These are phyloP conservation scores for Wilcoxina mikolae DNA, from an alignment of 495 filamentous ascomycete genomes.

Conservation along the genomic window DNA sequence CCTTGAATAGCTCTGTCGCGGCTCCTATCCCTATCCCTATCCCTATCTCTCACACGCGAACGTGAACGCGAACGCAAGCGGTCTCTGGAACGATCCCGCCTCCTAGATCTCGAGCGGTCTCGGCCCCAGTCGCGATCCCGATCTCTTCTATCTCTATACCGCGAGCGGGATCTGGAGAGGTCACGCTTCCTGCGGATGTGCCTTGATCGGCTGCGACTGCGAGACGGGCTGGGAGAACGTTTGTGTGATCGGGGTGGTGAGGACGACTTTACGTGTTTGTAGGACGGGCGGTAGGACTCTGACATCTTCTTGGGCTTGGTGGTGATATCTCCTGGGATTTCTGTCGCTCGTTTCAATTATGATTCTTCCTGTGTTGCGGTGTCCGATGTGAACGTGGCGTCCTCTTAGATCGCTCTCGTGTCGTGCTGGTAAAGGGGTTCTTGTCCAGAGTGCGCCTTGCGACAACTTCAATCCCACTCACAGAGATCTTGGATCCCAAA, in stretches of 20 bases:
- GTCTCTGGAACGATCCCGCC: not conserved
- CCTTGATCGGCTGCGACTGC: not conserved
- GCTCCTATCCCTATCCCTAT: not conserved
- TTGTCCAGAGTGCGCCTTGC: too few species aligned
- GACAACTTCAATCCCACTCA: too few species aligned
- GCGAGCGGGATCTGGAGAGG: not conserved
- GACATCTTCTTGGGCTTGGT: not conserved
- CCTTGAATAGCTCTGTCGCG: not conserved
- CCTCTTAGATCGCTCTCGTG: too few species aligned
- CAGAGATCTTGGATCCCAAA: too few species aligned
- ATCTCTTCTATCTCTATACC: not conserved
- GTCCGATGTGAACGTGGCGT: too few species aligned
- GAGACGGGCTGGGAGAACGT: not conserved
- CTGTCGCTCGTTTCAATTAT: too few species aligned
- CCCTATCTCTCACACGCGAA: not conserved
- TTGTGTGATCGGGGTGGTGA: not conserved
- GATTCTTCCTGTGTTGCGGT: too few species aligned
- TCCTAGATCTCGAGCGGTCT: conserved; percentile 1
- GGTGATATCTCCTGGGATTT: too few species aligned
- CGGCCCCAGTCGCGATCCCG: not conserved
- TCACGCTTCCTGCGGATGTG: not conserved
- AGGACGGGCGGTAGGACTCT: not conserved
- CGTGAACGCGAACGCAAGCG: not conserved
- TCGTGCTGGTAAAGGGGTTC: too few species aligned
- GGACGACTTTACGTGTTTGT: not conserved